Evolutionary conservation across 352 stramenopile species (phyloP).

Genomic region (Detonula confervacea): DNA sequence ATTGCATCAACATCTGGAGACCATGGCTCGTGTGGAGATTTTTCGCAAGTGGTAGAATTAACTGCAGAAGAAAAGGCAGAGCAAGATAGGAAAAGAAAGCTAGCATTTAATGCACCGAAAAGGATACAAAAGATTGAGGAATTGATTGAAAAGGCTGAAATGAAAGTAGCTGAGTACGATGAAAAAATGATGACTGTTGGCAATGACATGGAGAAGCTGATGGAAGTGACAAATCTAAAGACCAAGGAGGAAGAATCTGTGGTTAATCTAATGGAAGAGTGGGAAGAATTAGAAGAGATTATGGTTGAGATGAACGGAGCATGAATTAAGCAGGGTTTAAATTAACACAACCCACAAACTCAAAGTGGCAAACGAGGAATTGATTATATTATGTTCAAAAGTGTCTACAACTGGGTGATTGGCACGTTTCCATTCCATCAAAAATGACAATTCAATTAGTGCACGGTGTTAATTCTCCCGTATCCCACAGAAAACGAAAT

Average conservation of each 20-base stretch:
- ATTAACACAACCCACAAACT: too few relatives aligned
- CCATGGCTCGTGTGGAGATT: slow-evolving; percentile 14
- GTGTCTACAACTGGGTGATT: too few relatives aligned
- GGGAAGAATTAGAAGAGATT: slow-evolving; percentile 81
- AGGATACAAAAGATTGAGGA: slow-evolving; percentile 84
- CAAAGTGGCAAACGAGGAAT: too few relatives aligned
- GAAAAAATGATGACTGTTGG: slow-evolving; percentile 82
- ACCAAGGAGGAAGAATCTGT: slow-evolving; percentile 69
- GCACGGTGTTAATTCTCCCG: too few relatives aligned
- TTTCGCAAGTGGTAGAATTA: slow-evolving; percentile 20
- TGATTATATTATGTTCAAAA: too few relatives aligned
- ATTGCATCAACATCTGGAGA: slow-evolving; percentile 44
- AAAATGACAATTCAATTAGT: too few relatives aligned
- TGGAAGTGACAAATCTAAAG: slow-evolving; percentile 76
- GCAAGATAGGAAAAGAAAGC: slow-evolving; percentile 72
- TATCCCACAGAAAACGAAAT: too few relatives aligned
- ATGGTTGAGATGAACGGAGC: slow-evolving; percentile 53
- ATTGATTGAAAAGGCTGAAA: slow-evolving; percentile 76
- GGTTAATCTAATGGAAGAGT: slow-evolving; percentile 81
- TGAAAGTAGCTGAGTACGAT: slow-evolving; percentile 71
- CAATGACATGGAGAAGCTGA: slow-evolving; percentile 78
- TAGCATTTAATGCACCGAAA: slow-evolving; percentile 85
- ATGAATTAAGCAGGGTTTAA: background rate
- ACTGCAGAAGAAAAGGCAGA: slow-evolving; percentile 62
- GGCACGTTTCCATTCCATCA: too few relatives aligned